Percentiles rank a stretch among this genome's conserved stretches.
Evolutionary conservation across 345 rosid species (phyloP).

Genomic region (Acer yangbiense): DNA sequence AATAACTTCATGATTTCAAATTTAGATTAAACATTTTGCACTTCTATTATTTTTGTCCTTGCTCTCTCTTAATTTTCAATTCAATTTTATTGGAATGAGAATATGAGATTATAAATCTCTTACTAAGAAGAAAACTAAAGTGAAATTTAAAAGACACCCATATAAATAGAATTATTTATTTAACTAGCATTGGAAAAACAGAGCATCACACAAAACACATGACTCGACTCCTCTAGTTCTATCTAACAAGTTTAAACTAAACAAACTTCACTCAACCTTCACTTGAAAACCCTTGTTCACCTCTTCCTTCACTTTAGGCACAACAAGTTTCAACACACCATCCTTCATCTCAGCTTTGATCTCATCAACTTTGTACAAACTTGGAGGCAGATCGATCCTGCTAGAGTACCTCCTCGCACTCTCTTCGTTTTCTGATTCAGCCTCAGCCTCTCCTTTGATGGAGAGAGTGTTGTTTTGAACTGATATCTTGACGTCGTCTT

Average conservation of each 20-base stretch:
- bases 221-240: too few species aligned
- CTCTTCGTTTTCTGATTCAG: conserved; percentile 12
- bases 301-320: conserved; percentile 39
- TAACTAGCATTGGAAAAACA: neutral
- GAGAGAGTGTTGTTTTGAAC: conserved; percentile 20
- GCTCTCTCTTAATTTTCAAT: too few species aligned
- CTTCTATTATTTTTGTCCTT: too few species aligned
- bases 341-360: conserved; percentile 45
- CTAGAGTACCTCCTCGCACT: conserved; percentile 25
- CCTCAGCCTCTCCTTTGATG: conserved; percentile 10
- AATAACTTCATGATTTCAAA: too few species aligned
- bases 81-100: too few species aligned
- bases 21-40: too few species aligned
- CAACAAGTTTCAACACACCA: conserved; percentile 33
- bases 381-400: conserved; percentile 28
- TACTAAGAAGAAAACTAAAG: too few species aligned
- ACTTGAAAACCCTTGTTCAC: conserved; percentile 18
- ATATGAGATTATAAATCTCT: too few species aligned
- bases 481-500: conserved; percentile 39
- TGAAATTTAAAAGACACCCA: too few species aligned
- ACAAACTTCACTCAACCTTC: conserved; percentile 18
- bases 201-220: neutral
- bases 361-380: conserved; percentile 21
- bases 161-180: neutral
- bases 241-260: neutral